Base-by-base conservation (phyloP, 257 asterid species). In the Petunia axillaris region DNA sequence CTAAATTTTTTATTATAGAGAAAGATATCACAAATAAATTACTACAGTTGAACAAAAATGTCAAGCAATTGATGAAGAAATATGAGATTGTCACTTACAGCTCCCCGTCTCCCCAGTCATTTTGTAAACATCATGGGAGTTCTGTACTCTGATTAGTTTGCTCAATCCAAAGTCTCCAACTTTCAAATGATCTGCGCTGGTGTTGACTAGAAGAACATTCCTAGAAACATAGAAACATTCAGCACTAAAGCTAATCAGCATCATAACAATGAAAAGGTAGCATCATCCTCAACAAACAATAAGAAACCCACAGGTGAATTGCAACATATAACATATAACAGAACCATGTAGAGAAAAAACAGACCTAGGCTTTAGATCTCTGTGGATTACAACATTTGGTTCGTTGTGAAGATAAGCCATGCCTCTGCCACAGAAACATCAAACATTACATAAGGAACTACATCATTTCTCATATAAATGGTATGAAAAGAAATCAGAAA, bases 101-200 rank as follows among this genome's bases (percentile, higher is more conserved):
- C 98, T 96, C 82, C 99, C 99, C 5, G 99, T 94, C 86, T 94
- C 98, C 79, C 99, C 98, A 2, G 99, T 96, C 98, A 96, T 84
- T 89, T 93, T 96, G 89, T 96, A 96, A 68, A 96, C 98, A 86
- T 94, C 98, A 53, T 91, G 98, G 84, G 98, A 87, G 87, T 92
- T 92, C 77, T 94, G 97, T 68, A 91, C 98, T 82, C 89, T 90
- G 78, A 96, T 88, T 78, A 96, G 94, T 90, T 96, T 96, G 92
- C 99, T 96, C 54, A 94, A 81, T 62, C 99, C 98, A 77, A 96
- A 96, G 87, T 96, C 99, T 74, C 99, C 99, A 59, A 96, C 99
- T 91, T 96, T 96, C 79, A 96, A 80, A 88, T 94, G 99, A 88
- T 96, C 98, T 10, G 98, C 99, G 83, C 82, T 94, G 46, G 97